Percentiles rank a stretch among this genome's conserved stretches.
Evolutionary conservation across 2,329 filamentous ascomycete genomes (phyloP).

Genomic region (Graphilbum fragrans): DNA sequence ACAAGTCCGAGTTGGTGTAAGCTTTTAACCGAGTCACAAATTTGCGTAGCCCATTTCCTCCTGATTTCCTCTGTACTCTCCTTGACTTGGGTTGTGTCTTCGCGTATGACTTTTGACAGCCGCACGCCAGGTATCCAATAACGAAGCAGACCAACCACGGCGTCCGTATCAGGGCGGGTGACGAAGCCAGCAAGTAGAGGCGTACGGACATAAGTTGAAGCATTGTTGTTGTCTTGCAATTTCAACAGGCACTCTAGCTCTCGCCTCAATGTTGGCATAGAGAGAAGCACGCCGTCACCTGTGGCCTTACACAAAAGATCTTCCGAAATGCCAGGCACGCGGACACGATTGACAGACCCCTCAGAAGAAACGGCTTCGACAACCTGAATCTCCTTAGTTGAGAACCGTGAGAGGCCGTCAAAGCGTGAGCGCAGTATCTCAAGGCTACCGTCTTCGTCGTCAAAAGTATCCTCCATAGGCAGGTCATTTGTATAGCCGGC

Average conservation of each 20-base stretch:
- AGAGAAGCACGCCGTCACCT: background rate
- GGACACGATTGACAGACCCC: slow-evolving; percentile 1
- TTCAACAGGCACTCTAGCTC: slow-evolving; percentile 1
- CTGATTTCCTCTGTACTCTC: background rate
- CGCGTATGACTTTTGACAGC: background rate
- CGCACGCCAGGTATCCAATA: slow-evolving; percentile 4
- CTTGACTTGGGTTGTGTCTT: slow-evolving; percentile 1
- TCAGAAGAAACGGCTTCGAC: slow-evolving; percentile 1
- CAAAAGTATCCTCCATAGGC: too few relatives aligned
- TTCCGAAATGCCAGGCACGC: background rate
- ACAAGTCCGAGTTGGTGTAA: slow-evolving; percentile 16
- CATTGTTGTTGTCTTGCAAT: background rate
- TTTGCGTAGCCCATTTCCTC: slow-evolving; percentile 11
- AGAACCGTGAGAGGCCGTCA: slow-evolving; percentile 1
- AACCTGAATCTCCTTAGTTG: slow-evolving; percentile 3
- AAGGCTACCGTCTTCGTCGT: background rate
- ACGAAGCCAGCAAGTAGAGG: slow-evolving; percentile 5
- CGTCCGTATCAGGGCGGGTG: slow-evolving; percentile 1
- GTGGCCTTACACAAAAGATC: slow-evolving; percentile 3
- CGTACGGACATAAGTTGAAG: slow-evolving; percentile 1
- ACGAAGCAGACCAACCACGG: slow-evolving; percentile 4
- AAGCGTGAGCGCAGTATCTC: background rate
- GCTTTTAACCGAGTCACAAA: slow-evolving; percentile 13
- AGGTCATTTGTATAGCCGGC: too few relatives aligned
- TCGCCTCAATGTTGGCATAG: background rate